phyloP scores from a whole-genome alignment of 2,329 filamentous ascomycete species.

The Xylariales sp. region DNA sequence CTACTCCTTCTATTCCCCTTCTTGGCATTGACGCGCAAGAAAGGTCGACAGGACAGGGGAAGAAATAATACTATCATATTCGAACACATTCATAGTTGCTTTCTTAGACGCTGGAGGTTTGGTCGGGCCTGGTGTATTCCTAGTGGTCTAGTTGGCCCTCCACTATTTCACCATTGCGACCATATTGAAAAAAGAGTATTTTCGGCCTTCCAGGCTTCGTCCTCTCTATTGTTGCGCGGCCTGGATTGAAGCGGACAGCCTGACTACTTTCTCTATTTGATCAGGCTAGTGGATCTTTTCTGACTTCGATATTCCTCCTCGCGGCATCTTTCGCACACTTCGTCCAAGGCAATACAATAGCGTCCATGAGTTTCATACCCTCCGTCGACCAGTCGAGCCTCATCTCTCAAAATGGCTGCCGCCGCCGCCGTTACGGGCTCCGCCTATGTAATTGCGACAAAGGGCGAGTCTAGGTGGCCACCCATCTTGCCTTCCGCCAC shows the following conservation, averaged over 20 bases:
- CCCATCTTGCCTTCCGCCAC: constrained; percentile 51
- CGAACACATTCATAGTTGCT: constrained; percentile 10
- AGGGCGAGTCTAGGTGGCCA: constrained; percentile 54
- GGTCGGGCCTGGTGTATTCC: constrained; percentile 8
- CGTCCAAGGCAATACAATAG: constrained; percentile 49
- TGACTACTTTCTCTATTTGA: constrained; percentile 4
- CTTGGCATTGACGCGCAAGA: constrained; percentile 16
- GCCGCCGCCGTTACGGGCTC: constrained; percentile 58
- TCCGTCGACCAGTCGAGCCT: constrained; percentile 56
- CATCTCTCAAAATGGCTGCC: constrained; percentile 66
- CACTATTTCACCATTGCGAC: constrained; percentile 7
- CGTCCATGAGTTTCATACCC: constrained; percentile 65
- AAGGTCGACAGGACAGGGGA: constrained; percentile 8
- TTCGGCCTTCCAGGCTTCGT: neutral
- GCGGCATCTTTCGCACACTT: constrained; percentile 35
- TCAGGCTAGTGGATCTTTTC: constrained; percentile 17
- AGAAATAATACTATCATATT: constrained; percentile 11
- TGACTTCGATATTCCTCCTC: constrained; percentile 22
- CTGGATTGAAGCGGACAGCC: constrained; percentile 7
- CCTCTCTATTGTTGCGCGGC: constrained; percentile 15
- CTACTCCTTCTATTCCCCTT: constrained; percentile 8
- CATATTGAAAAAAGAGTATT: neutral
- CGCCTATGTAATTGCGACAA: constrained; percentile 55
- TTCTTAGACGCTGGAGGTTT: neutral
- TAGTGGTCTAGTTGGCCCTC: constrained; percentile 1